Conservation (phyloP, 2,329 filamentous ascomycete species). For the Aspergillus sclerotialis region DNA sequence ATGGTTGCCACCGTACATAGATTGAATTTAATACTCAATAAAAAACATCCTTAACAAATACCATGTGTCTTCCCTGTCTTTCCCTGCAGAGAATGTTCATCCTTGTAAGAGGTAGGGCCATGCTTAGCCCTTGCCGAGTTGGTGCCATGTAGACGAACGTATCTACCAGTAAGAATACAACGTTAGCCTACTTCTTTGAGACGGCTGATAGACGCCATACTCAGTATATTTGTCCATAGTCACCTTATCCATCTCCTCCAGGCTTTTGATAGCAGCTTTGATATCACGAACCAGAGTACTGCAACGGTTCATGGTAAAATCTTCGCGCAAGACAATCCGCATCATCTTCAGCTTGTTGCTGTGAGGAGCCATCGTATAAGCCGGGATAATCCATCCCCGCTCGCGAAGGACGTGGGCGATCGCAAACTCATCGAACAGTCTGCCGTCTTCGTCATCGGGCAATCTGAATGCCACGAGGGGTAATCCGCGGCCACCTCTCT, state of each 20-base stretch:
- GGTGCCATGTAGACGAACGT: background rate
- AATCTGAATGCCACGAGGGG: conserved; percentile 86
- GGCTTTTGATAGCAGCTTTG: conserved; percentile 61
- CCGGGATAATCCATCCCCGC: conserved; percentile 84
- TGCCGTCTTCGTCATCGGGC: conserved; percentile 45
- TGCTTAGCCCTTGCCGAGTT: conserved; percentile 43
- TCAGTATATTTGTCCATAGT: conserved; percentile 61
- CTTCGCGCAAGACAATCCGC: conserved; percentile 82
- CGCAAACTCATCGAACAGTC: conserved; percentile 65
- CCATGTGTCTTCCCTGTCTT: conserved; percentile 84
- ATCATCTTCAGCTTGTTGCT: conserved; percentile 80
- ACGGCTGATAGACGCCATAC: conserved; percentile 39
- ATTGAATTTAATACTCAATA: too few relatives aligned
- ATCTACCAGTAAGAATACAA: background rate
- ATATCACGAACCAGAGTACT: conserved; percentile 72
- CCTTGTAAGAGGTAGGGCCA: conserved; percentile 46
- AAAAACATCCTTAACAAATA: conserved; percentile 69
- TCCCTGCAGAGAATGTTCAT: conserved; percentile 79
- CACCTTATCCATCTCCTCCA: conserved; percentile 67
- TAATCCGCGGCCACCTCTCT: conserved; percentile 66
- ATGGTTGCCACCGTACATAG: too few relatives aligned
- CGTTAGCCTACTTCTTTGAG: background rate
- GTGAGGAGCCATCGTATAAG: conserved; percentile 92
- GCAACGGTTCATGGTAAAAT: conserved; percentile 74
- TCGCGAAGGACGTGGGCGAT: conserved; percentile 76